A percentile compares a stretch with the other conserved stretches of the same genome.
Evolutionary conservation across 345 rosid genomes (phyloP).

Genomic region (Erodium maritimum): DNA sequence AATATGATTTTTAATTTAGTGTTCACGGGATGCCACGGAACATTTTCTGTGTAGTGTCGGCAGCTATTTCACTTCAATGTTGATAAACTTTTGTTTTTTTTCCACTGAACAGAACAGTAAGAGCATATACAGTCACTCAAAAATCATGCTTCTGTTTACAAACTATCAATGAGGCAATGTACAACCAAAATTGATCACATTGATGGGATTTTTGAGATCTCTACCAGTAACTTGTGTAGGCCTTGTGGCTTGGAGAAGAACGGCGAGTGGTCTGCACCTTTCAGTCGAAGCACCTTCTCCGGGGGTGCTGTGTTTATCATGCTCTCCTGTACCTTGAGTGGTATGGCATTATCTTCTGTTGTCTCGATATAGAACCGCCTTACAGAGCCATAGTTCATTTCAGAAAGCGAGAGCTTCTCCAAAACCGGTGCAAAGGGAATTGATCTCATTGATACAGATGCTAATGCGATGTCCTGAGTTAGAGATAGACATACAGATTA

Average conservation of each 20-base stretch:
- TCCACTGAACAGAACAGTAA: too few species aligned
- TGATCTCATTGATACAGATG: constrained; percentile 87
- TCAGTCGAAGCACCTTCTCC: constrained; percentile 57
- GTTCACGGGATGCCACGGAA: too few species aligned
- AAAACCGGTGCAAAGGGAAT: constrained; percentile 89
- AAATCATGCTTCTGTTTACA: neutral
- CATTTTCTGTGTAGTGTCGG: too few species aligned
- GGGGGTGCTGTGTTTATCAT: constrained; percentile 72
- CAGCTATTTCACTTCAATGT: too few species aligned
- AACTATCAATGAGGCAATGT: neutral
- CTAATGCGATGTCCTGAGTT: constrained; percentile 76
- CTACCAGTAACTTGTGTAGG: constrained; percentile 71
- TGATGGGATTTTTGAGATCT: constrained; percentile 47
- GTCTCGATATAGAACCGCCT: constrained; percentile 75
- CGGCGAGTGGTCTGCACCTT: constrained; percentile 96
- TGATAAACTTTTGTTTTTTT: too few species aligned
- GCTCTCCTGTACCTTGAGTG: constrained; percentile 50
- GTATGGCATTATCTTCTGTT: constrained; percentile 71
- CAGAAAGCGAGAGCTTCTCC: constrained; percentile 77
- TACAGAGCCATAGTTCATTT: constrained; percentile 55
- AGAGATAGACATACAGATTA: too few species aligned
- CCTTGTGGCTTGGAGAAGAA: constrained; percentile 99
- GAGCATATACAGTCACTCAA: neutral
- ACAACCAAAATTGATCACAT: neutral
- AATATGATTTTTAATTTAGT: too few species aligned